A percentile compares a stretch with the other conserved stretches of the same genome.
Conservation (phyloP, 2,329 filamentous ascomycete species). For the Aspergillus piperis region DNA sequence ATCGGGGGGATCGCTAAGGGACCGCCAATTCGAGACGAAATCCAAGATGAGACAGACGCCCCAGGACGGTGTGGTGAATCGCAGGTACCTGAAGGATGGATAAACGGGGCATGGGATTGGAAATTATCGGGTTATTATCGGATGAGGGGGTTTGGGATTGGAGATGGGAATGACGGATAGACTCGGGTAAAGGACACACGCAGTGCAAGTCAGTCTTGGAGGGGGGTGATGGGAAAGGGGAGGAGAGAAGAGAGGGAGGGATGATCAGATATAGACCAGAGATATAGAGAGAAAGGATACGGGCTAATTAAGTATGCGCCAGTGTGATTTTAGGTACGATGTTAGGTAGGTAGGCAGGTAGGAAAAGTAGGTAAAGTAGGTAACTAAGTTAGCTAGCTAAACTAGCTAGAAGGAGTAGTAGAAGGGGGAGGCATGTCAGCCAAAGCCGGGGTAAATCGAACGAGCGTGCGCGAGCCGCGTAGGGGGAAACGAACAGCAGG, state of each 20-base stretch:
- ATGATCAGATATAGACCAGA: background rate
- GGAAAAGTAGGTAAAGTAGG: background rate
- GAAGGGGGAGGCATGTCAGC: background rate
- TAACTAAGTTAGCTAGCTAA: too few relatives aligned
- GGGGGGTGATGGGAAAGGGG: background rate
- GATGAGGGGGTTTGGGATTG: background rate
- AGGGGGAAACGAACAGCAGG: background rate
- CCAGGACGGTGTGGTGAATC: background rate
- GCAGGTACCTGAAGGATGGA: conserved; percentile 8
- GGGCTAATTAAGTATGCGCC: background rate
- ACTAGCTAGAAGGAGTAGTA: too few relatives aligned
- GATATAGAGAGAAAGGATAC: background rate
- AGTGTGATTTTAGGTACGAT: background rate
- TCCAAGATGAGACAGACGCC: conserved; percentile 1
- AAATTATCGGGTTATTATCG: background rate
- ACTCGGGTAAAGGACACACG: background rate
- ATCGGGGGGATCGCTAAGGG: conserved; percentile 4
- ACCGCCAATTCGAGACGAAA: background rate
- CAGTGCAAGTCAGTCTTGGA: background rate
- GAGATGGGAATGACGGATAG: background rate
- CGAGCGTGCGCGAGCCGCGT: background rate
- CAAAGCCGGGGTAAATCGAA: background rate
- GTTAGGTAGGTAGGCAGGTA: background rate
- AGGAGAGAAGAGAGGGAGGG: background rate
- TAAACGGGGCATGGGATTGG: background rate